Evolutionary conservation across 768 basidiomycete species (phyloP).

Genomic region (Porphyrellus cyaneotinctus): DNA sequence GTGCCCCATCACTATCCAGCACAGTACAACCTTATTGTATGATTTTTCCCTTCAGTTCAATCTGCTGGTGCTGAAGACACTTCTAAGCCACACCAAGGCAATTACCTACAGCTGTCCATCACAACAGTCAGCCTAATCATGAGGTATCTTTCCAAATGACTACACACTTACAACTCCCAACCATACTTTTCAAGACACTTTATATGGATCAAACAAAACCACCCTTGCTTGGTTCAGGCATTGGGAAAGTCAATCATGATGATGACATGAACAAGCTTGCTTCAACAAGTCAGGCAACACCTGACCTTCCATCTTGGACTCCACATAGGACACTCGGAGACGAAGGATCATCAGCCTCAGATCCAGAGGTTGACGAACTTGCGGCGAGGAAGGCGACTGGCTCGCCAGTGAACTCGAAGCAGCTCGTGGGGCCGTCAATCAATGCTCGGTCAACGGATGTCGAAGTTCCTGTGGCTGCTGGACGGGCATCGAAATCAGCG

Average conservation of each 20-base stretch:
- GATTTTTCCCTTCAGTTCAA: neutral
- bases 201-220: constrained; percentile 4
- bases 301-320: constrained; percentile 27
- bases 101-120: constrained; percentile 4
- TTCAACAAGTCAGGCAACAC: neutral
- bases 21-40: constrained; percentile 12
- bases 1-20: constrained; percentile 1
- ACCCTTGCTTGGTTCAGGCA: neutral
- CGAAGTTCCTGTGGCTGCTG: neutral
- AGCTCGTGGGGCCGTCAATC: neutral
- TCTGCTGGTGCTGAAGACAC: neutral
- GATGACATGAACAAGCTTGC: neutral
- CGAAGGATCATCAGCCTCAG: neutral
- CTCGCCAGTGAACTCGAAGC: neutral
- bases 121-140: neutral
- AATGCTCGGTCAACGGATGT: neutral
- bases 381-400: neutral
- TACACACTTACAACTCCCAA: neutral
- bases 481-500: neutral
- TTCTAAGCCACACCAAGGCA: constrained; percentile 18
- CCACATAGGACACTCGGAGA: constrained; percentile 1
- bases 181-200: constrained; percentile 9
- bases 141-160: constrained; percentile 9
- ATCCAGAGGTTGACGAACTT: constrained; percentile 11
- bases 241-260: neutral